Evolutionary conservation across 1,284 basidiomycete genomes (phyloP), one percentile per base, ranked within the genome.

Genomic region (Melampsora americana): DNA sequence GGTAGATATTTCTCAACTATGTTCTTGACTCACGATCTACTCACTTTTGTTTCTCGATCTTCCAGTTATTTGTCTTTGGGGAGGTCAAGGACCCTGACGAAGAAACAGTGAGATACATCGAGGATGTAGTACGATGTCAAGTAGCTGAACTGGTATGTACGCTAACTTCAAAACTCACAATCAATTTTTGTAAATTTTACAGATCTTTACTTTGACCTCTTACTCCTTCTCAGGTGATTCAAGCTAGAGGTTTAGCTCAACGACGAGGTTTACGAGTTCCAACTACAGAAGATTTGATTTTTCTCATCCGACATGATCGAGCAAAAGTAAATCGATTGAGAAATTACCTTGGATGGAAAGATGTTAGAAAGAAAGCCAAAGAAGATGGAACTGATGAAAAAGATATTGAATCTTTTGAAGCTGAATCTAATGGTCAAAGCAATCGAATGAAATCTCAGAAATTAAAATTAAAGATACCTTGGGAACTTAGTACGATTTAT

Each of bases 331-430:
- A 97, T 83, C 87, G 95, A 30, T 85, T 98, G 23, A 85, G 93
- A 32, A 96, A 93, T 12, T 98, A 97, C 81, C 87, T 99, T n/a
- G 92, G 91, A 0, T 99, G 95, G 95, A 97, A 96, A 82, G 95
- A 97, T 79, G 95, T 98, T 6, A 88, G 95, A 20, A 96, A 96
- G 81, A 92, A 93, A 79, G 93, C 93, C 7, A 96, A 62, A 23
- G 67, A 78, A 50, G 67, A 65, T 14, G 70, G 68, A 26, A 77
- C 69, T 2, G 77, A 77, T n/a, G 68, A 67, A 14, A 81, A 80
- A 11, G 82, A 81, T 60, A 64, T 77, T 12, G 78, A 79, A 30
- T 71, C 69, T 23, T 77, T 79, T 56, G 77, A 76, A 18, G 66
- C 75, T 50, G 69, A 62, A 32, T 66, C 69, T 35, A 77, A 77